Evolutionary conservation across 2,329 filamentous ascomycete species (phyloP).

Genomic region (Thielaviopsis musarum): DNA sequence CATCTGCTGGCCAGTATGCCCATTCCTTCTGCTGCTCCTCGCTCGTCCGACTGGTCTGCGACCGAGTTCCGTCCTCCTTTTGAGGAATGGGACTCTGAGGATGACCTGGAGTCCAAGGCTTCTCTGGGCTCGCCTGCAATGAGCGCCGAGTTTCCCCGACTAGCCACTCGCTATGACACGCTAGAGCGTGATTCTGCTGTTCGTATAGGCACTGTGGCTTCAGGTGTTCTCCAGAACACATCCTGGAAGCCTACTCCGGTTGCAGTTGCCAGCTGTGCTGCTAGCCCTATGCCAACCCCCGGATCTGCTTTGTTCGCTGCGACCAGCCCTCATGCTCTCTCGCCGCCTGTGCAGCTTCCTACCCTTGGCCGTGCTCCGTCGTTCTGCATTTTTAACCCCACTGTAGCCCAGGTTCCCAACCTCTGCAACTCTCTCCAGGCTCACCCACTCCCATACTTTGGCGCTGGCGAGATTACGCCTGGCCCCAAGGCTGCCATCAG

Average conservation of each 20-base stretch:
- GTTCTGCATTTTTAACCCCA: background rate
- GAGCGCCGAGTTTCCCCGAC: background rate
- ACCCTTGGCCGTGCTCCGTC: background rate
- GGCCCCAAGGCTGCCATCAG: background rate
- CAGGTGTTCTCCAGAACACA: background rate
- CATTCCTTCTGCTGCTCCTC: background rate
- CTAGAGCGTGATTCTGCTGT: background rate
- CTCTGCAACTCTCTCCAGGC: background rate
- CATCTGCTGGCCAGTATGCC: background rate
- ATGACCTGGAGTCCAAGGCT: background rate
- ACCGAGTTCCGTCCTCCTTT: background rate
- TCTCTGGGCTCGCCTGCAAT: background rate
- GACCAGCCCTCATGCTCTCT: background rate
- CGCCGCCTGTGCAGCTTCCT: background rate
- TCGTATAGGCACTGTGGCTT: background rate
- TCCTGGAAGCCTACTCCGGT: background rate
- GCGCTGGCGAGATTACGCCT: background rate
- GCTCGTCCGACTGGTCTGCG: background rate
- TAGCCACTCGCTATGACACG: background rate
- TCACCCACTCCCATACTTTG: background rate
- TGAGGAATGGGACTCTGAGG: conserved; percentile 1
- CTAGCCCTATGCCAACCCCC: background rate
- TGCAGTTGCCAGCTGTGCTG: background rate
- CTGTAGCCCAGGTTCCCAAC: background rate
- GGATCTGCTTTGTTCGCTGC: background rate